Evolutionary conservation across 1,284 basidiomycete genomes (phyloP), one percentile per base, ranked within the genome.

Genomic region (Trametes sp.): DNA sequence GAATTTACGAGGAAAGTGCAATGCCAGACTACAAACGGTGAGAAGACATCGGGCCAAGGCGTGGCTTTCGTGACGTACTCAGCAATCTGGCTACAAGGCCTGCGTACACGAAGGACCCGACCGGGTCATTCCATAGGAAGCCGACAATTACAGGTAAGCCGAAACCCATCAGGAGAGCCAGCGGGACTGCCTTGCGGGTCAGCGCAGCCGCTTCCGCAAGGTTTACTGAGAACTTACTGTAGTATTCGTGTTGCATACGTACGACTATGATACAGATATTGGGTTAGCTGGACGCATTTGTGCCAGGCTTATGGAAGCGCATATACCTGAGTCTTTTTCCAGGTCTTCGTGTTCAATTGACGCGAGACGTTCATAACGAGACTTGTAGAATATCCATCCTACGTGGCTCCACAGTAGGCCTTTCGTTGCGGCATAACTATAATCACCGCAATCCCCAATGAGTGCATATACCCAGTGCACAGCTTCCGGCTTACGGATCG

Each of bases 331-430:
- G 73, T 94, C 92, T 23, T 74, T 78, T 21, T 91, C 86, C n/a
- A 94, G 78, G 70, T 94, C 92, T 35, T 85, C 83, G 51, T 82
- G 78, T 61, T 94, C 90, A 26, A 94, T 84, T 2, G 86, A 73
- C 33, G 81, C 78, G 77, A 94, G 80, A 33, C 85, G 80, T 42
- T 85, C 80, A 68, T 94, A 93, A 8, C 74, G 83, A 0, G 89
- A 86, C 72, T 92, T 92, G 77, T 82, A 88, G 73, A 94, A 94
- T 70, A 94, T 93, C 92, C 92, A 94, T 10, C 92, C 93, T 79
- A 93, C 85, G 67, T 94, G 92, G 5, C 90, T 88, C 72, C 86
- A 92, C 57, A 90, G 80, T 0, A 94, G 75, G 0, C 92, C 92
- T 44, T 83, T 81, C 0, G 89, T 90, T 0, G 91, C 92, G 6